Conservation (phyloP, 108 stramenopile species). For the Aurantiochytrium sp. region DNA sequence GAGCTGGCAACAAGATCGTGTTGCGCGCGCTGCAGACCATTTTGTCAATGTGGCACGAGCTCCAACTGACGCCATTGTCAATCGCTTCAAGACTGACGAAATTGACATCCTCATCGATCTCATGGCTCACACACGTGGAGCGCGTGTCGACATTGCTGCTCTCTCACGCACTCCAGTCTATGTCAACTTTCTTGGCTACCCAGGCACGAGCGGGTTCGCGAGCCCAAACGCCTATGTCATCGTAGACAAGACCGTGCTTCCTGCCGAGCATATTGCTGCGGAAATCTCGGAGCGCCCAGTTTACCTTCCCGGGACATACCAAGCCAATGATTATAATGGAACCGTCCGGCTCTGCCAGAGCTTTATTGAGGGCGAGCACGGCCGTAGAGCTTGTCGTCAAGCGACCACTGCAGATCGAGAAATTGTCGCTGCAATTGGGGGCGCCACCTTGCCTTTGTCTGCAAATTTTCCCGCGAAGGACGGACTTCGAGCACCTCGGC, state of each 20-base stretch:
- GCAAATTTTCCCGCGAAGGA: too few relatives aligned
- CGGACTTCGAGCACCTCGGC: too few relatives aligned
- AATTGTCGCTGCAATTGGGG: not conserved
- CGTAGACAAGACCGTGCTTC: conserved; percentile 8
- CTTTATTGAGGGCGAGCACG: not conserved
- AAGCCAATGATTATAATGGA: conserved; percentile 24
- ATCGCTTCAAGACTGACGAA: not conserved
- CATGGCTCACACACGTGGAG: conserved; percentile 43
- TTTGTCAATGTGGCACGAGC: conserved; percentile 29
- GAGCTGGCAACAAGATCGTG: not conserved
- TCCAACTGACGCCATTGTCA: not conserved
- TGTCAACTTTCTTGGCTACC: conserved; percentile 48
- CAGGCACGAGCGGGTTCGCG: conserved; percentile 36
- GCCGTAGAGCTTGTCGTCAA: not conserved
- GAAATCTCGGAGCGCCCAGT: conserved; percentile 32
- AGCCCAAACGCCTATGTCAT: conserved; percentile 19
- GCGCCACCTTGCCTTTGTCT: not conserved
- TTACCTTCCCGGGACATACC: conserved; percentile 37
- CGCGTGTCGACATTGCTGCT: conserved; percentile 32
- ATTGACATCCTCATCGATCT: conserved; percentile 45
- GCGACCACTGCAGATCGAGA: not conserved
- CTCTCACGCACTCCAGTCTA: conserved; percentile 24
- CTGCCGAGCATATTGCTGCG: conserved; percentile 11
- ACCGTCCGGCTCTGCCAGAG: not conserved
- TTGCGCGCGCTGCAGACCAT: not conserved